phyloP scores from a whole-genome alignment of 805 yeast genomes.

The Brettanomyces naardenensis region DNA sequence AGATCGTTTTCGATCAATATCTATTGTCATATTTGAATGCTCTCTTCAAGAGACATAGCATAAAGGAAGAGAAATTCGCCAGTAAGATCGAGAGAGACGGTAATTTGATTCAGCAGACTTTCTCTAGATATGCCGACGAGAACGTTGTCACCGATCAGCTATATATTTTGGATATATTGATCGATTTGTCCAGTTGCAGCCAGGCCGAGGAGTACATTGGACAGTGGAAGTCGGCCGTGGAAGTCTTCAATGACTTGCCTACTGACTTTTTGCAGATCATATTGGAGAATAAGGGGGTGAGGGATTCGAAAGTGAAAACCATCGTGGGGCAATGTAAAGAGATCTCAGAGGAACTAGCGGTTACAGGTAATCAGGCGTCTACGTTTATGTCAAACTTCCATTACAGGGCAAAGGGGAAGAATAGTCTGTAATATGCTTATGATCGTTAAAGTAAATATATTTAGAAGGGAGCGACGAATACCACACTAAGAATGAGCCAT shows the following conservation, averaged over 20 bases:
- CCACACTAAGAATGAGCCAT: constrained; percentile 9
- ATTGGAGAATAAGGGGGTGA: constrained; percentile 38
- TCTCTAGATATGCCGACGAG: constrained; percentile 33
- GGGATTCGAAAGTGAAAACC: constrained; percentile 13
- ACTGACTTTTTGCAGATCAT: constrained; percentile 60
- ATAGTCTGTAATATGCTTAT: neutral
- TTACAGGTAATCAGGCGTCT: constrained; percentile 1
- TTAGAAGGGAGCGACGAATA: constrained; percentile 5
- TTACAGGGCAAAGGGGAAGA: constrained; percentile 5
- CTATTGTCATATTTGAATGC: constrained; percentile 27
- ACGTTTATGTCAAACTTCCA: constrained; percentile 12
- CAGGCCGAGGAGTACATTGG: constrained; percentile 38
- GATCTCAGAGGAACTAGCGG: constrained; percentile 1
- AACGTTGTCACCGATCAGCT: constrained; percentile 4
- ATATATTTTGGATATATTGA: constrained; percentile 51
- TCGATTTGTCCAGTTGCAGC: constrained; percentile 44
- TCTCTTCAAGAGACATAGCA: constrained; percentile 15
- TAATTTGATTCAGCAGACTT: constrained; percentile 43
- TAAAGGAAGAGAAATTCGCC: constrained; percentile 24
- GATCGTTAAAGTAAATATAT: neutral
- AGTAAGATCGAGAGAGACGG: constrained; percentile 57
- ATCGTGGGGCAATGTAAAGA: constrained; percentile 1
- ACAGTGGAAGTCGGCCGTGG: constrained; percentile 38
- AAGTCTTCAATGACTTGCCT: constrained; percentile 71
- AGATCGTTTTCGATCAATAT: constrained; percentile 30